Conservation (phyloP, 2,329 filamentous ascomycete species). For the Colletotrichum agaves region DNA sequence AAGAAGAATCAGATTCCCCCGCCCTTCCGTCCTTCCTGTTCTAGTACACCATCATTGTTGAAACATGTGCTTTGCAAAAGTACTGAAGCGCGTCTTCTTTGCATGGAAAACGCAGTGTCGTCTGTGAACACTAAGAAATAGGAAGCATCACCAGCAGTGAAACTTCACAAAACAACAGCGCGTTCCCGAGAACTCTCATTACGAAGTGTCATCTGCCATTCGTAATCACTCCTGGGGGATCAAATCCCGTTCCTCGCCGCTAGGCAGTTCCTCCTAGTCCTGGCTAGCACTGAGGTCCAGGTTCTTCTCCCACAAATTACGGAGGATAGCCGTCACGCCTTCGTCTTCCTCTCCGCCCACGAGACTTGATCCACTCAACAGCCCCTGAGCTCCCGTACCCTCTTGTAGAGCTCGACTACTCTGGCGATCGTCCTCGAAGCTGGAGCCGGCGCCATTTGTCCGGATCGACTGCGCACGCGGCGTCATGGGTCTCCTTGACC, state of each 20-base stretch:
- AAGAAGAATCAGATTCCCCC: neutral
- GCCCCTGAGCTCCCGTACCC: constrained; percentile 41
- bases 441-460: constrained; percentile 54
- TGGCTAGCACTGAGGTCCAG: constrained; percentile 67
- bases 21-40: neutral
- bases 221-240: neutral
- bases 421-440: constrained; percentile 55
- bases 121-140: neutral
- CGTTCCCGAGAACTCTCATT: neutral
- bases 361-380: constrained; percentile 62
- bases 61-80: neutral
- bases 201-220: neutral
- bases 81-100: neutral
- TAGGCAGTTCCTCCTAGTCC: constrained; percentile 47
- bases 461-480: constrained; percentile 50
- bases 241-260: neutral
- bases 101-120: neutral
- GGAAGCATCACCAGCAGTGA: neutral
- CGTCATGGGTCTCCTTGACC: constrained; percentile 43
- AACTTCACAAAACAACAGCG: neutral
- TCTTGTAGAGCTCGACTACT: constrained; percentile 48
- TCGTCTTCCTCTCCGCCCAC: constrained; percentile 63
- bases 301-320: constrained; percentile 71
- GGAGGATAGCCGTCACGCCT: constrained; percentile 61
- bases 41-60: constrained; percentile 3